Evolutionary conservation across 2,329 filamentous ascomycete genomes (phyloP), one percentile per base, ranked within the genome.

Genomic region (Talaromyces albobiverticillius): DNA sequence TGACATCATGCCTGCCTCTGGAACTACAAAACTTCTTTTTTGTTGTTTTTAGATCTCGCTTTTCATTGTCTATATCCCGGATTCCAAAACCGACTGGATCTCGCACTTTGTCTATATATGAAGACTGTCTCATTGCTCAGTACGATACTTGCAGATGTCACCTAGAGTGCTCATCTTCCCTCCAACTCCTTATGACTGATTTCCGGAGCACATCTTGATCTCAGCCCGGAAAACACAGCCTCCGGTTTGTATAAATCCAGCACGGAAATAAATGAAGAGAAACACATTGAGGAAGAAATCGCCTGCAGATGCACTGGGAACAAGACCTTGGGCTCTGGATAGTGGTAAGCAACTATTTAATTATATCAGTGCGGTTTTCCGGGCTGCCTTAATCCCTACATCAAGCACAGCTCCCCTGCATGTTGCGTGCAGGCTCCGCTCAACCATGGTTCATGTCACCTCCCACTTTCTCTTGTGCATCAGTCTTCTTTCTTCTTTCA

Each of bases 241-340:
- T 14, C n/a, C 10, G 14, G 5, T 9, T 22, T 40, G 10, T 40
- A 22, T 22, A 40, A 7, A 40, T 40, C 36, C 36, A 22, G 36
- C 36, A 40, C 13, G 20, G 29, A 52, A 22, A 48, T 54, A 43
- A 36, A 57, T 57, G 55, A 57, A 54, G 55, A 54, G 40, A 36
- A 34, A 57, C 18, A 29, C 40, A 20, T 23, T 57, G 25, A 47
- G 51, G 14, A 57, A 54, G 29, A 53, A 47, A 38, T 25, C 51
- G n/a, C 55, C 55, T 38, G 46, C 55, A 53, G 55, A 57, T 43
- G 29, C 46, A 46, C 41, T 57, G 16, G 51, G 46, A 7, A 49
- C 51, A 20, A 29, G 46, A 26, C 26, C 51, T 31, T 54, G 45
- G 55, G 46, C 46, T 53, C 43, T 57, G 41, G 55, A 57, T 26